These are phyloP conservation scores for Fragaria vesca DNA, from an alignment of 306 rosid genomes.

Conservation along the genomic window DNA sequence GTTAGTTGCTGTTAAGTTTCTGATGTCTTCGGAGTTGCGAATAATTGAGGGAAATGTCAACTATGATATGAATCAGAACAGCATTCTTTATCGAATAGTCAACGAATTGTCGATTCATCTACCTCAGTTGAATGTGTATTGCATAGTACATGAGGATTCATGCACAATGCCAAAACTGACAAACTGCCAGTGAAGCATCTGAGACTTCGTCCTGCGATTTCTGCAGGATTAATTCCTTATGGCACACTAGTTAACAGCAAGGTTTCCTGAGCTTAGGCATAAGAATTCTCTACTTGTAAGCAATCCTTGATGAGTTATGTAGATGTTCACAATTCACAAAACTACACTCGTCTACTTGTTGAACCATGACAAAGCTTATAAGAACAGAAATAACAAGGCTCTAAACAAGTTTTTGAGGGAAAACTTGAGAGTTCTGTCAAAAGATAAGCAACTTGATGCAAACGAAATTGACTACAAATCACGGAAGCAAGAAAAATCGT, in stretches of 20 bases:
- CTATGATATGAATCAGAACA: neutral
- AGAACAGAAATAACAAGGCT: neutral
- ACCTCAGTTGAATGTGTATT: neutral
- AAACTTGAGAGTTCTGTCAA: neutral
- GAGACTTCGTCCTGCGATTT: neutral
- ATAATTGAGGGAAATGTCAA: neutral
- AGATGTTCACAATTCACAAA: neutral
- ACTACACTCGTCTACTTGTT: neutral
- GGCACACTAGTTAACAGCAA: neutral
- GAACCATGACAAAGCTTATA: neutral
- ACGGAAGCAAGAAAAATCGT: neutral
- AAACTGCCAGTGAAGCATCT: neutral
- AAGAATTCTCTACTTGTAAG: neutral
- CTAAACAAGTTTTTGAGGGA: neutral
- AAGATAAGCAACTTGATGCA: neutral
- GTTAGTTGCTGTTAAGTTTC: neutral
- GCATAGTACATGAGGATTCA: neutral
- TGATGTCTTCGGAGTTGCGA: neutral
- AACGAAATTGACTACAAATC: neutral
- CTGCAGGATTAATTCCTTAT: neutral
- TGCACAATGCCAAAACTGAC: neutral
- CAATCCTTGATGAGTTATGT: neutral
- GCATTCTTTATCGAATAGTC: neutral
- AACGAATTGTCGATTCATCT: neutral
- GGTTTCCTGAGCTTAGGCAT: neutral